A percentile compares a stretch with the other conserved stretches of the same genome.
Conservation (phyloP, 192 early-diverging fungal species). For the Rhizophagus clarus region DNA sequence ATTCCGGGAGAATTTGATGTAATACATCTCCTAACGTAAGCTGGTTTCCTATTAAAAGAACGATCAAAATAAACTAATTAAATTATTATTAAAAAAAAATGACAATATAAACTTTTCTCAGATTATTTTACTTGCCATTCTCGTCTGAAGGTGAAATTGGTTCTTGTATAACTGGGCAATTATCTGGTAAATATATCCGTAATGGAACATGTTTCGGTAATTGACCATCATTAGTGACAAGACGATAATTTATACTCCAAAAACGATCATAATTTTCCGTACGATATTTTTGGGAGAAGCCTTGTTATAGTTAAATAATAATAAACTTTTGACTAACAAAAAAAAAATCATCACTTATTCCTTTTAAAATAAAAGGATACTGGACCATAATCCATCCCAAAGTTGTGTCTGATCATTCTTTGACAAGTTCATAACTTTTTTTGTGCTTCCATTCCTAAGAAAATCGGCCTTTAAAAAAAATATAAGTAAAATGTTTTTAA, state of each 20-base stretch:
- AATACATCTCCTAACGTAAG: constrained; percentile 51
- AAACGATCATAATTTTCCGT: constrained; percentile 58
- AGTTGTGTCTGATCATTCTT: constrained; percentile 81
- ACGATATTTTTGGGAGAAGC: constrained; percentile 5
- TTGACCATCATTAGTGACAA: constrained; percentile 49
- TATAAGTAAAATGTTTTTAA: background rate
- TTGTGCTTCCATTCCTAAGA: constrained; percentile 78
- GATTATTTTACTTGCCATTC: constrained; percentile 32
- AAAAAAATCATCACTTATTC: background rate
- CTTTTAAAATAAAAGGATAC: constrained; percentile 39
- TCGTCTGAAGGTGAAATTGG: constrained; percentile 51
- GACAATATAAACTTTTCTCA: background rate
- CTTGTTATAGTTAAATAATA: constrained; percentile 16
- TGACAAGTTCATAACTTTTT: constrained; percentile 84
- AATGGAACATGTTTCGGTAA: constrained; percentile 58
- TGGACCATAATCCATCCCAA: constrained; percentile 69
- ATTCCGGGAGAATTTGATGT: constrained; percentile 48
- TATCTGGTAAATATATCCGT: constrained; percentile 59
- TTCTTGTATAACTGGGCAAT: constrained; percentile 65
- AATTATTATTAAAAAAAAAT: background rate
- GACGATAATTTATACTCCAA: constrained; percentile 65
- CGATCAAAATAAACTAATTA: background rate
- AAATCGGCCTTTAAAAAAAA: constrained; percentile 67
- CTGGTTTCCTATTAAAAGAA: constrained; percentile 35
- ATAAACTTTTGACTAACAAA: background rate